Conservation (phyloP, 2,329 filamentous ascomycete species). For the Aaosphaeria pasadenensis region DNA sequence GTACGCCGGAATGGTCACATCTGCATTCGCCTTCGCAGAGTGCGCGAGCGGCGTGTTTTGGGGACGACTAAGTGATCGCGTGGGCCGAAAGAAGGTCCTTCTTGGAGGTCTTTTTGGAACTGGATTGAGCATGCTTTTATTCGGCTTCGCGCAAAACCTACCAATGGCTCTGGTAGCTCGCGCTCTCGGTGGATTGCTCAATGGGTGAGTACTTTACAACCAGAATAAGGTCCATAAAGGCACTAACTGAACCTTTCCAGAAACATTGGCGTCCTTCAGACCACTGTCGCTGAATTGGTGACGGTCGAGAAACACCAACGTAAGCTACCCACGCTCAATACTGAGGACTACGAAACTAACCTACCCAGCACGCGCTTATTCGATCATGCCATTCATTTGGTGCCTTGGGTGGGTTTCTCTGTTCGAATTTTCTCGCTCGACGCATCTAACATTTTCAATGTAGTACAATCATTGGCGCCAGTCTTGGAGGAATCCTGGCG, state of each 20-base stretch:
- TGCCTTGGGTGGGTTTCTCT: slow-evolving; percentile 69
- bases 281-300: slow-evolving; percentile 89
- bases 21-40: slow-evolving; percentile 92
- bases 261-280: slow-evolving; percentile 93
- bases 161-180: slow-evolving; percentile 81
- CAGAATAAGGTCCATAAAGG: slow-evolving; percentile 16
- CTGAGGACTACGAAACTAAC: slow-evolving; percentile 18
- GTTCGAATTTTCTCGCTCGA: slow-evolving; percentile 7
- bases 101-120: slow-evolving; percentile 88
- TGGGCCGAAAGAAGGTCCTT: slow-evolving; percentile 90
- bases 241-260: slow-evolving; percentile 45
- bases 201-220: slow-evolving; percentile 64
- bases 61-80: slow-evolving; percentile 86
- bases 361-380: slow-evolving; percentile 75
- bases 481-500: slow-evolving; percentile 85
- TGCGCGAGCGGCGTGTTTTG: slow-evolving; percentile 90
- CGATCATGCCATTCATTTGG: slow-evolving; percentile 98
- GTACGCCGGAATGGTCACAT: slow-evolving; percentile 94
- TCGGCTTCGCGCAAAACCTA: slow-evolving; percentile 84
- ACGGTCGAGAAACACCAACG: slow-evolving; percentile 91
- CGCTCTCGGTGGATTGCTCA: slow-evolving; percentile 84
- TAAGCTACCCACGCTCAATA: slow-evolving; percentile 44
- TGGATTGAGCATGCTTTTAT: slow-evolving; percentile 85
- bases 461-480: slow-evolving; percentile 86
- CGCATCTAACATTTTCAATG: slow-evolving; percentile 18